A percentile compares a stretch with the other conserved stretches of the same genome.
These are phyloP conservation scores for Dalbergia cultrata DNA, from an alignment of 306 rosid genomes.

Conservation along the genomic window DNA sequence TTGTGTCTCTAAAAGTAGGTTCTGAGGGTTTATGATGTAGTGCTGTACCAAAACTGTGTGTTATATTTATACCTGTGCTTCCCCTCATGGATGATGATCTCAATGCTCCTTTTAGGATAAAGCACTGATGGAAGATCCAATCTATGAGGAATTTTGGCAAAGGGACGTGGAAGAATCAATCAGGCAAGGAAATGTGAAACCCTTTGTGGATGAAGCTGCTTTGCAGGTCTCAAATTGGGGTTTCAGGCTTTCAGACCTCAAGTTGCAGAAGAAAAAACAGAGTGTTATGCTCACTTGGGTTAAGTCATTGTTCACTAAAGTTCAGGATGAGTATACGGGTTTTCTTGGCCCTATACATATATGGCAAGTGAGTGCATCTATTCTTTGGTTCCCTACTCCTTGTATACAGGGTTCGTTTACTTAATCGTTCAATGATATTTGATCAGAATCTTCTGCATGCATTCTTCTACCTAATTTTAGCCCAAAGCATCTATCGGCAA, in stretches of 20 bases:
- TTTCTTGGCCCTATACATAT: conserved; percentile 97
- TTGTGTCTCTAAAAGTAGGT: conserved; percentile 34
- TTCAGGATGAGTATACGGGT: conserved; percentile 75
- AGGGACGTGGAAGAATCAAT: conserved; percentile 97
- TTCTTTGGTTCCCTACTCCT: conserved; percentile 18
- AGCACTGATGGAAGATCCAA: conserved; percentile 92
- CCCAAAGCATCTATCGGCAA: conserved; percentile 20
- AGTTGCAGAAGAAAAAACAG: conserved; percentile 74
- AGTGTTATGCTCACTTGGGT: conserved; percentile 72
- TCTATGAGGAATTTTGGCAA: conserved; percentile 97
- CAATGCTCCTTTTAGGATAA: conserved; percentile 67
- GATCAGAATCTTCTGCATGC: conserved; percentile 14
- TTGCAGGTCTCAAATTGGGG: conserved; percentile 96
- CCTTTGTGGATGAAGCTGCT: conserved; percentile 91
- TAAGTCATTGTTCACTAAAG: conserved; percentile 71
- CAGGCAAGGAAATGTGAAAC: conserved; percentile 78
- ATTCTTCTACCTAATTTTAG: conserved; percentile 29
- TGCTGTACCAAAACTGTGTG: neutral
- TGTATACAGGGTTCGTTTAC: conserved; percentile 16
- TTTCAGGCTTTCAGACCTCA: conserved; percentile 90
- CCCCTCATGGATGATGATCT: conserved; percentile 35
- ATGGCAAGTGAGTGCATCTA: conserved; percentile 86
- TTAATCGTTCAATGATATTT: conserved; percentile 20
- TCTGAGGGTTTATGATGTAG: conserved; percentile 14
- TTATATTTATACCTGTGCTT: conserved; percentile 26